Conservation (phyloP, 2,329 filamentous ascomycete genomes). For the Penicillium sclerotiorum region DNA sequence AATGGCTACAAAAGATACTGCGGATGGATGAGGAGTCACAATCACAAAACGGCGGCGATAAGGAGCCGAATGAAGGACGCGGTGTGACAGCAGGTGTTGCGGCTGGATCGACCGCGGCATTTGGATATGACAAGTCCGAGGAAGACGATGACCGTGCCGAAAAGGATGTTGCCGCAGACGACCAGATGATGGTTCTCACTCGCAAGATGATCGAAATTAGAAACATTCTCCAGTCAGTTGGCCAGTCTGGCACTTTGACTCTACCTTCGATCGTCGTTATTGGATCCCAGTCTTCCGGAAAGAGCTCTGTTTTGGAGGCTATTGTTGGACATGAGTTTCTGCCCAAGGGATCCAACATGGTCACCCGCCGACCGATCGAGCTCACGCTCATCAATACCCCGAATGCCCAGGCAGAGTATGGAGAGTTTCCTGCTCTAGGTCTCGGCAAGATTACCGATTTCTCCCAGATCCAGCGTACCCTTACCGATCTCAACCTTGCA, state of each 20-base stretch:
- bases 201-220: slow-evolving; percentile 99
- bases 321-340: slow-evolving; percentile 98
- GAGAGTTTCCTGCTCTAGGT: slow-evolving; percentile 91
- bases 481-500: slow-evolving; percentile 92
- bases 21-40: slow-evolving; percentile 63
- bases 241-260: slow-evolving; percentile 84
- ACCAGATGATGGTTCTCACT: slow-evolving; percentile 99
- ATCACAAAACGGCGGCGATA: slow-evolving; percentile 51
- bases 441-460: slow-evolving; percentile 92
- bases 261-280: slow-evolving; percentile 99
- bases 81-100: slow-evolving; percentile 63
- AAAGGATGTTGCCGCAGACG: slow-evolving; percentile 75
- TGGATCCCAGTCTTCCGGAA: slow-evolving; percentile 95
- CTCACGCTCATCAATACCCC: slow-evolving; percentile 95
- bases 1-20: slow-evolving; percentile 79
- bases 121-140: slow-evolving; percentile 71
- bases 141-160: slow-evolving; percentile 62
- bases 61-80: slow-evolving; percentile 59
- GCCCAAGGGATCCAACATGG: slow-evolving; percentile 98
- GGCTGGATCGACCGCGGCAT: slow-evolving; percentile 72
- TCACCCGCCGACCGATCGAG: slow-evolving; percentile 92
- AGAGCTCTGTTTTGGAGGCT: slow-evolving; percentile 94
- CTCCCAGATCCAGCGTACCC: slow-evolving; percentile 75
- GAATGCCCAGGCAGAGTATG: slow-evolving; percentile 82
- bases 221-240: slow-evolving; percentile 85